Evolutionary conservation across 768 basidiomycete genomes (phyloP).

Genomic region (Mycena galericulata): DNA sequence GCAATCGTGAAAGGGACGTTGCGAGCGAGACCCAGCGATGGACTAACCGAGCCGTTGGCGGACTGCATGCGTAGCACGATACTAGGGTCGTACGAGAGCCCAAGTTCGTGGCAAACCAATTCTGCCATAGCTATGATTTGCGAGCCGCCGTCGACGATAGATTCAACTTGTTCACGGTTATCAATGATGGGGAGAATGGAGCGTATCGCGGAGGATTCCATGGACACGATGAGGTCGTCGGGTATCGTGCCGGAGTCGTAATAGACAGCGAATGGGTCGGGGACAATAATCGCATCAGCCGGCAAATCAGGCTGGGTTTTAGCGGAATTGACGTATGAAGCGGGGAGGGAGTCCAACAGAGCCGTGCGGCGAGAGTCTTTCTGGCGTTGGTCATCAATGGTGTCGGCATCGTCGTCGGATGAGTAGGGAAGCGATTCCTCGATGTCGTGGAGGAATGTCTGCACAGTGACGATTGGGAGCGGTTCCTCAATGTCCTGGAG

Average conservation of each 20-base stretch:
- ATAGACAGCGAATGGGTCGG: neutral
- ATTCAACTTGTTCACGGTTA: constrained; percentile 10
- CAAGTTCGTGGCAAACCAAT: constrained; percentile 22
- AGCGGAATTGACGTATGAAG: neutral
- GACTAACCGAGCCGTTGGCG: neutral
- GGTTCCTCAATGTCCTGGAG: neutral
- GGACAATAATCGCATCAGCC: neutral
- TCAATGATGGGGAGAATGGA: neutral
- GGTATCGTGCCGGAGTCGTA: neutral
- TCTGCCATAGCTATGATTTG: constrained; percentile 40
- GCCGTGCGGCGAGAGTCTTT: neutral
- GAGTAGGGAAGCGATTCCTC: neutral
- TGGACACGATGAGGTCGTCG: constrained; percentile 10
- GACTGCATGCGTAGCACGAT: constrained; percentile 8
- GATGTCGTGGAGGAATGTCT: neutral
- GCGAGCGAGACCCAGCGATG: constrained; percentile 18
- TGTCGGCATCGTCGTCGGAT: neutral
- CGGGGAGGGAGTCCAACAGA: constrained; percentile 4
- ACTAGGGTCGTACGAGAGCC: neutral
- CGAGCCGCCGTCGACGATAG: constrained; percentile 38
- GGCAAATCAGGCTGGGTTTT: neutral
- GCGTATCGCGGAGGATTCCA: constrained; percentile 29
- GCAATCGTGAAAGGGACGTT: constrained; percentile 30
- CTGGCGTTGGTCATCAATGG: neutral
- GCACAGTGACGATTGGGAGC: no score